Base-by-base conservation (phyloP, 2,329 filamentous ascomycete genomes). In the Trichoderma sp. region DNA sequence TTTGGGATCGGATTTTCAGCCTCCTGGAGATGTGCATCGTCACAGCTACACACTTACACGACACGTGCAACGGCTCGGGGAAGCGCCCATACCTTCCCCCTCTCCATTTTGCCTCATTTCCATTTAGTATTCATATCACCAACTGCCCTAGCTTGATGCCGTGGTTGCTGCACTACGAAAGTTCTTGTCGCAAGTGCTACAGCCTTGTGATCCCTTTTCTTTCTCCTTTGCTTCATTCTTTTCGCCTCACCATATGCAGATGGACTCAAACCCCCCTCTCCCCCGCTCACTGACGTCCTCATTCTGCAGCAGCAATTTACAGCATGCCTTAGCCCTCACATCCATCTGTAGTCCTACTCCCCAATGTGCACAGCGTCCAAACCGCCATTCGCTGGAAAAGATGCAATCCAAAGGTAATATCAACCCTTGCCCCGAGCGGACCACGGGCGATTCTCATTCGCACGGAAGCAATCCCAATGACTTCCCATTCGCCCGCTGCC, bases 1-100 rank as follows among this genome's bases (percentile, higher is more conserved):
- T 50, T 44, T 19, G n/a, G 54, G 30, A 34, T 54, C 50, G 24
- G 50, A 39, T 51, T 55, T 52, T 62, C 59, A 62, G 50, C 62
- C 59, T 54, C 21, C 19, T 41, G 19, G 39, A 15, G 34, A 54
- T 15, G 39, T 34, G 50, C 50, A 44, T 44, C 26, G 52, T 52
- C 34, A 61, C 58, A n/a, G 39, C 47, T 17, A 34, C 47, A 34
- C 21, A 24, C 21, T 45, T 21, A 34, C 47, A 34, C 17, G 21
- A 51, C 58, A 43, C 47, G 58, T 51, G 58, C 34, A 43, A 44
- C 12, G 21, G n/a, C 15, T 17, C 17, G 39, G 39, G 15, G n/a
- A 43, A 44, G 17, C 21, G 21, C 30, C 9, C 9, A 17, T n/a
- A 17, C 28, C 50, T 30, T 14, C n/a, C 57, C 57, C 34, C 14